phyloP scores from a whole-genome alignment of 345 rosid genomes.

The Mercurialis annua region DNA sequence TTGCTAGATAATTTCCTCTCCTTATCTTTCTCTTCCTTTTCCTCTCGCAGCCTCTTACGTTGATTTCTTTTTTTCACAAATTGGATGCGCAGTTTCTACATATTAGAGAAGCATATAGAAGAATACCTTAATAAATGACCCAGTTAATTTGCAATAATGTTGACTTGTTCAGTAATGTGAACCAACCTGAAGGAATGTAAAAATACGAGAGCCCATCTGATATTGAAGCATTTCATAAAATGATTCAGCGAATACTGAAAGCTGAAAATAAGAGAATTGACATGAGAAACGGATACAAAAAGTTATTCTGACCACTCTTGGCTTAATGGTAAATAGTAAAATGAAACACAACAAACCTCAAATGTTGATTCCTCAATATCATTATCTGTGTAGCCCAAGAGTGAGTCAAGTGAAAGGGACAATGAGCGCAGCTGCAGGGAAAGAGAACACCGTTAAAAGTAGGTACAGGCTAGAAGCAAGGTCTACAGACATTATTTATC shows the following conservation, averaged over 20 bases:
- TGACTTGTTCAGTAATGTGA: constrained; percentile 6
- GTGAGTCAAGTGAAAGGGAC: constrained; percentile 86
- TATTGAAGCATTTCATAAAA: constrained; percentile 90
- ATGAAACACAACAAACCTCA: constrained; percentile 49
- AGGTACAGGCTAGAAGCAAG: not conserved
- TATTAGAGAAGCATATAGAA: constrained; percentile 5
- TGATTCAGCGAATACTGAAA: constrained; percentile 88
- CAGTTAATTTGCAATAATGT: not conserved
- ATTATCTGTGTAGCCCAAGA: constrained; percentile 86
- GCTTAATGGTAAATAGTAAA: not conserved
- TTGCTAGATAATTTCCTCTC: constrained; percentile 41
- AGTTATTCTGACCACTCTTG: not conserved
- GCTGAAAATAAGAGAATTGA: constrained; percentile 42
- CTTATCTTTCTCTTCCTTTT: constrained; percentile 41
- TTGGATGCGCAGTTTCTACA: constrained; percentile 62
- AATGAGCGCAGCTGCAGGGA: constrained; percentile 60
- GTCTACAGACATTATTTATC: not conserved
- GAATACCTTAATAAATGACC: constrained; percentile 6
- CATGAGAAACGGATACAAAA: constrained; percentile 1
- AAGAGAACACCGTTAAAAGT: not conserved
- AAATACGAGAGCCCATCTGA: constrained; percentile 86
- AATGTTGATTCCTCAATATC: constrained; percentile 89
- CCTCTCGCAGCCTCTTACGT: constrained; percentile 70
- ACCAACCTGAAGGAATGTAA: constrained; percentile 78
- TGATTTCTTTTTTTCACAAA: constrained; percentile 70